Evolutionary conservation across 495 filamentous ascomycete species (phyloP), one percentile per base, ranked within the genome.

Genomic region (Parathielavia appendiculata): DNA sequence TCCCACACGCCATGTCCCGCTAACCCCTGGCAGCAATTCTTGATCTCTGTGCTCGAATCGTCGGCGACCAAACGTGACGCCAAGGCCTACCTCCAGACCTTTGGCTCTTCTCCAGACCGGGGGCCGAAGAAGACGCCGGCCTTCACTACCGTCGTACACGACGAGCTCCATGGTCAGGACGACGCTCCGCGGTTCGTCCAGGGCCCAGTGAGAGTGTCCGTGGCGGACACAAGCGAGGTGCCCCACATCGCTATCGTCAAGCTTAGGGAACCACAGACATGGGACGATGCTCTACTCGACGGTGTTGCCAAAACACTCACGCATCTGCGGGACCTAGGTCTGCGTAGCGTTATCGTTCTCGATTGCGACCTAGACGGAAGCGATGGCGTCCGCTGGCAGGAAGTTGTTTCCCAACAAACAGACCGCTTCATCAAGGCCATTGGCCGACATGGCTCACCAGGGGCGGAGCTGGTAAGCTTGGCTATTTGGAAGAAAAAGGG

Each of bases 41-140:
- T 91, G 62, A 78, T 92, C 11, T 91, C 89, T 30, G 79, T 96
- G 8, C 76, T 97, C 20, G 86, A 82, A 63, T 89, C 92, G 13
- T 87, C 90, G 5, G 85, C 91, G 2, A 96, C 92, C 1, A 92
- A 89, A 71, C 85, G 92, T 54, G 92, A 97, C 72, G 92, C 91
- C 45, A 90, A 86, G 70, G 84, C 87, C 10, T 97, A 96, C 65
- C 76, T 97, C 10, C 83, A 90, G 55, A 89, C 86, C 36, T 90
- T 93, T 70, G 84, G 83, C 43, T 79, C 80, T 46, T 53, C 54
- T 2, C 49, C 34, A 22, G 32, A 19, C 4, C 14, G 23, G 1
- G 43, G 20, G n/a, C 55, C 48, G 11, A 53, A 58, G 38, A 59
- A 57, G 32, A 23, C 57, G 17, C 49, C 57, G 4, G 43, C 64